These are phyloP conservation scores for Xylaria sp. DNA, from an alignment of 2,329 filamentous ascomycete species.

Conservation along the genomic window DNA sequence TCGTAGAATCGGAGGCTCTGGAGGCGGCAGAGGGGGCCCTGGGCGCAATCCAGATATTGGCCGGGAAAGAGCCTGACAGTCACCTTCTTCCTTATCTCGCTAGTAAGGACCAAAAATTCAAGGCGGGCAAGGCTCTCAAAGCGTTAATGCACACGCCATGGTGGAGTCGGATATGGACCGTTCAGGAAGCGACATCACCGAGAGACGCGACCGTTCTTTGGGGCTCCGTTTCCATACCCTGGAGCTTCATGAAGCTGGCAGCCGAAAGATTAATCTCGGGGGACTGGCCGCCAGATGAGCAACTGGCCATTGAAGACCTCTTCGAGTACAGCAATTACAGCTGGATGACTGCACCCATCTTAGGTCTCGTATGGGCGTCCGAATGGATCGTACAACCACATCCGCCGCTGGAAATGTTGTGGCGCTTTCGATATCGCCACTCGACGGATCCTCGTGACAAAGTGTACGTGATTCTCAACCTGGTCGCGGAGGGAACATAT, in stretches of 20 bases:
- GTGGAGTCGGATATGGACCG: slow-evolving; percentile 37
- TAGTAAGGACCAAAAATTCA: not conserved
- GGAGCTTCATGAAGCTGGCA: slow-evolving; percentile 22
- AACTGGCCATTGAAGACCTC: slow-evolving; percentile 2
- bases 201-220: slow-evolving; percentile 25
- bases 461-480: slow-evolving; percentile 34
- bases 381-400: slow-evolving; percentile 21
- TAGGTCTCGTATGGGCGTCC: slow-evolving; percentile 23
- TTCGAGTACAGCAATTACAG: not conserved
- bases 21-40: slow-evolving; percentile 23
- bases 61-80: slow-evolving; percentile 8
- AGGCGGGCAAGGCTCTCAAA: slow-evolving; percentile 27
- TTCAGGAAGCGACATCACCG: slow-evolving; percentile 35
- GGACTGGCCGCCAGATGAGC: slow-evolving; percentile 2
- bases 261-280: slow-evolving; percentile 17
- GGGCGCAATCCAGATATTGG: slow-evolving; percentile 24
- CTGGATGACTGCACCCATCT: slow-evolving; percentile 20
- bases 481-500: slow-evolving; percentile 23
- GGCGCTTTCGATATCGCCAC: slow-evolving; percentile 33
- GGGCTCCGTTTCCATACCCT: slow-evolving; percentile 31
- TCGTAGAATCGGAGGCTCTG: slow-evolving; percentile 20
- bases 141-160: slow-evolving; percentile 19
- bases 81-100: slow-evolving; percentile 15
- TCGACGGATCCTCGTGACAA: slow-evolving; percentile 36
- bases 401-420: slow-evolving; percentile 27